Evolutionary conservation across 2,329 filamentous ascomycete species (phyloP).

Genomic region (Chrysoporthe cubensis): DNA sequence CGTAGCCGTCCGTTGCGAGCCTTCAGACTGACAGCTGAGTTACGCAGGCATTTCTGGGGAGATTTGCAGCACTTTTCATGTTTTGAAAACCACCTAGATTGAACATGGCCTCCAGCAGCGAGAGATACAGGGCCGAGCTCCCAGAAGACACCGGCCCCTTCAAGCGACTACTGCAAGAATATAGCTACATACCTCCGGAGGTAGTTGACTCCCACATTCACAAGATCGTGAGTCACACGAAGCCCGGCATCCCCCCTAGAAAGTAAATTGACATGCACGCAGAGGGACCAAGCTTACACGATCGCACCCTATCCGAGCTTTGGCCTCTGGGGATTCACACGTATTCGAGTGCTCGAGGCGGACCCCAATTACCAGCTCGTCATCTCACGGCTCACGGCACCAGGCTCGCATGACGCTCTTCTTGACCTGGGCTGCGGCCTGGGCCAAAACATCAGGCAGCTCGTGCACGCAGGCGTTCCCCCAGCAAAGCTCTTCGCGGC

Average conservation of each 20-base stretch:
- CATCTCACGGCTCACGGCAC: constrained; percentile 33
- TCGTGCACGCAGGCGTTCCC: constrained; percentile 44
- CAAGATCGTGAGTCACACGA: background rate
- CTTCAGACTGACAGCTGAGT: no score
- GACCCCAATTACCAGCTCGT: constrained; percentile 36
- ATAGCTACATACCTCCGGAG: constrained; percentile 8
- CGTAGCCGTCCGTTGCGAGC: no score
- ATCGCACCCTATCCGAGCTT: constrained; percentile 45
- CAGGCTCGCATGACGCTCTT: constrained; percentile 33
- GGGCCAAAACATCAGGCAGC: constrained; percentile 48
- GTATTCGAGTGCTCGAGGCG: constrained; percentile 39
- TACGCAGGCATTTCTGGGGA: no score
- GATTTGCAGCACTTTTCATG: background rate
- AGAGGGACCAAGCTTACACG: constrained; percentile 43
- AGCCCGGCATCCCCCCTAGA: background rate
- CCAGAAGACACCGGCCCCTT: constrained; percentile 13
- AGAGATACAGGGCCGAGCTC: constrained; percentile 8
- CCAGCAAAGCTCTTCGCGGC: constrained; percentile 42
- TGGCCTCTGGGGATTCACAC: constrained; percentile 44
- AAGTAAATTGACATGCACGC: background rate
- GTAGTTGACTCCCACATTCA: background rate
- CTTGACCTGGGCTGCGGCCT: constrained; percentile 50
- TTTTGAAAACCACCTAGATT: background rate
- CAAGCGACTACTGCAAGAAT: constrained; percentile 6
- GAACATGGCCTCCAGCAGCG: constrained; percentile 2